These are phyloP conservation scores for Rhodotorula sp. DNA, from an alignment of 1,284 basidiomycete genomes.

Conservation along the genomic window DNA sequence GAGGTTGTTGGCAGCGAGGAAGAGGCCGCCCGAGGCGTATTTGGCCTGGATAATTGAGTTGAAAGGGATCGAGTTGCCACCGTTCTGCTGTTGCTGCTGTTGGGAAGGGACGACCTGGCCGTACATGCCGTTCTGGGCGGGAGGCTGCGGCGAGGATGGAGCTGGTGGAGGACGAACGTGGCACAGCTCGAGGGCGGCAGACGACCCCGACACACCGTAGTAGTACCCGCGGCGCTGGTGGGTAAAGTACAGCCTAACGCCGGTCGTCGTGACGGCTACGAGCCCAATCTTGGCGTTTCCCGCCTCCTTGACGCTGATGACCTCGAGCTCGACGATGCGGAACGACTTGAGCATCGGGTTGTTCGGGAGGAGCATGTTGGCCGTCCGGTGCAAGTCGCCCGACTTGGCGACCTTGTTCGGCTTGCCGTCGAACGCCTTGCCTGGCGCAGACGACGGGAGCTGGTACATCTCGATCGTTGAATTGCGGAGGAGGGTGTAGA, in stretches of 20 bases:
- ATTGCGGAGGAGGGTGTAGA: slow-evolving; percentile 71
- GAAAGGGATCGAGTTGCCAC: slow-evolving; percentile 33
- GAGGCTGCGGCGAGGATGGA: slow-evolving; percentile 52
- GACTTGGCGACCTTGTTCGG: slow-evolving; percentile 24
- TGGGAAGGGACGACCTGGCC: slow-evolving; percentile 16
- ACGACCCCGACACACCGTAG: slow-evolving; percentile 34
- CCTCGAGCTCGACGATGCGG: slow-evolving; percentile 49
- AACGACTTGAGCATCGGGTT: slow-evolving; percentile 42
- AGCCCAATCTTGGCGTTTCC: slow-evolving; percentile 60
- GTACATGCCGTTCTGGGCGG: slow-evolving; percentile 25
- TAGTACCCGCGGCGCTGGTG: slow-evolving; percentile 47
- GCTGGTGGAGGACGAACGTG: slow-evolving; percentile 75
- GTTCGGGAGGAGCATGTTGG: slow-evolving; percentile 30
- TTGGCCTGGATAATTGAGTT: slow-evolving; percentile 56
- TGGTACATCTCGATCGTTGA: slow-evolving; percentile 64
- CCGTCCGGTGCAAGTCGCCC: slow-evolving; percentile 29
- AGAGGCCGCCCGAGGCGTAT: slow-evolving; percentile 59
- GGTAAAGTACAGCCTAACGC: slow-evolving; percentile 75
- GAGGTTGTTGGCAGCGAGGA: slow-evolving; percentile 59
- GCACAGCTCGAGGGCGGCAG: slow-evolving; percentile 59
- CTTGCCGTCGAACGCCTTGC: slow-evolving; percentile 27
- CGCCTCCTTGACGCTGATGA: slow-evolving; percentile 50
- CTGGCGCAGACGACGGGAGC: slow-evolving; percentile 22
- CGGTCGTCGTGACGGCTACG: slow-evolving; percentile 74
- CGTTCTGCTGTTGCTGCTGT: slow-evolving; percentile 17